Evolutionary conservation across 768 basidiomycete species (phyloP), one percentile per base, ranked within the genome.

Genomic region (Boletus sp.): DNA sequence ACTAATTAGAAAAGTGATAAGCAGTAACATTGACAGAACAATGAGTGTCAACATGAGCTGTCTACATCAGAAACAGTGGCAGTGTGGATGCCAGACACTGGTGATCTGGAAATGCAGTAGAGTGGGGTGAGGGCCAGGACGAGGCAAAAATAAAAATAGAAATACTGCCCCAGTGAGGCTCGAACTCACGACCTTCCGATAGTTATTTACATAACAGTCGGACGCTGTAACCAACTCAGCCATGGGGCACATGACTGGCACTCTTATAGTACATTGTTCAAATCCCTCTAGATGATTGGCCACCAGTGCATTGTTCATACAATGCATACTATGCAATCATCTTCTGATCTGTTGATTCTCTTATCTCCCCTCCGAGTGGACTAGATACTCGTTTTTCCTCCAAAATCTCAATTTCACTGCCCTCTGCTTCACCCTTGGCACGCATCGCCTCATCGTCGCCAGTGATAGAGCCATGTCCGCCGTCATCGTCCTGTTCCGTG

Each of bases 161-260:
- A 25, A 4, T 1, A 29, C 75, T 77, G 75, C 77, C 77, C 76
- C 75, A 77, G 71, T 74, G 76, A 78, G 74, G 75, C 70, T 78
- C 75, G 76, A 77, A 78, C 75, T 77, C 75, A 74, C 75, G 75
- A 76, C 77, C 75, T 77, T 77, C 76, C 74, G 73, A 77, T 77
- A 17, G 50, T 53, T 27, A 34, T 30, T 32, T 75, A 40, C 6
- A 7, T 29, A 76, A 76, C 75, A 76, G 75, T 76, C 75, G 75
- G 75, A 76, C 75, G 75, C 75, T 76, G 73, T 76, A 66, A 76
- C 75, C 76, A 75, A 73, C 75, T 77, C 74, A 78, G 75, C 74
- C 77, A 78, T 78, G 75, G 77, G 75, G 76, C 75, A 78, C 32
- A 35, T 29, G 25, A 34, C 2, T 4, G 4, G 1, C 2, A 0